These are phyloP conservation scores for bread wheat (Triticum aestivum) DNA, from an alignment of 176 grass and related monocot genomes.

Conservation along the genomic window DNA sequence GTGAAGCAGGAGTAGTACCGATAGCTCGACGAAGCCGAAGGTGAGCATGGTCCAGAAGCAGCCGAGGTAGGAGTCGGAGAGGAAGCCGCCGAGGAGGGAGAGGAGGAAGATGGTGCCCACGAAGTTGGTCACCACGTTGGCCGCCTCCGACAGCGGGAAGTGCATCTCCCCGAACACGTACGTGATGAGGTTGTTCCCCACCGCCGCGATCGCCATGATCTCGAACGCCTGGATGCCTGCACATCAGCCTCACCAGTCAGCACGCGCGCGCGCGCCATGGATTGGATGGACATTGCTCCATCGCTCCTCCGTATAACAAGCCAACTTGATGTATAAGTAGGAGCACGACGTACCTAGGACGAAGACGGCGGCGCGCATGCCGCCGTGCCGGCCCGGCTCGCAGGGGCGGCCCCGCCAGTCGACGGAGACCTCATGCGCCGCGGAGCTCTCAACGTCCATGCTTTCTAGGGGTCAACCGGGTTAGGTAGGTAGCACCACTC, in stretches of 20 bases:
- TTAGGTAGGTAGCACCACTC: conserved; percentile 9
- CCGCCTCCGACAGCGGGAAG: conserved; percentile 79
- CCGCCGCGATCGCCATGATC: conserved; percentile 97
- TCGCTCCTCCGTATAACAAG: too few relatives aligned
- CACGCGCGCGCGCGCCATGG: neutral
- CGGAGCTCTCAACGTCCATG: conserved; percentile 55
- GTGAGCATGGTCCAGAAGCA: conserved; percentile 97
- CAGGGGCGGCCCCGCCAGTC: conserved; percentile 83
- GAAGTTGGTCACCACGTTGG: conserved; percentile 94
- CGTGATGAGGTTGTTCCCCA: conserved; percentile 98
- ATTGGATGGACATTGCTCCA: neutral
- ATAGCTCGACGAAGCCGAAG: conserved; percentile 98
- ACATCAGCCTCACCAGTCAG: neutral
- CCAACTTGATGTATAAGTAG: neutral
- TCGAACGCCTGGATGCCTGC: conserved; percentile 91
- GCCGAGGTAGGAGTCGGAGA: conserved; percentile 94
- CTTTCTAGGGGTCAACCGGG: conserved; percentile 15
- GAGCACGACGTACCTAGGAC: conserved; percentile 47
- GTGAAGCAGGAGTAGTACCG: conserved; percentile 30
- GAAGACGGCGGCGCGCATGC: conserved; percentile 90
- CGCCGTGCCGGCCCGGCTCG: conserved; percentile 57
- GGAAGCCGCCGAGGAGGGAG: conserved; percentile 80
- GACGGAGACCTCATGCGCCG: conserved; percentile 47
- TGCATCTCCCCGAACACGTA: conserved; percentile 99
- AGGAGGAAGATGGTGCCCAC: conserved; percentile 92